phyloP scores from a whole-genome alignment of 495 filamentous ascomycete species.

The Talaromyces trachyspermus region DNA sequence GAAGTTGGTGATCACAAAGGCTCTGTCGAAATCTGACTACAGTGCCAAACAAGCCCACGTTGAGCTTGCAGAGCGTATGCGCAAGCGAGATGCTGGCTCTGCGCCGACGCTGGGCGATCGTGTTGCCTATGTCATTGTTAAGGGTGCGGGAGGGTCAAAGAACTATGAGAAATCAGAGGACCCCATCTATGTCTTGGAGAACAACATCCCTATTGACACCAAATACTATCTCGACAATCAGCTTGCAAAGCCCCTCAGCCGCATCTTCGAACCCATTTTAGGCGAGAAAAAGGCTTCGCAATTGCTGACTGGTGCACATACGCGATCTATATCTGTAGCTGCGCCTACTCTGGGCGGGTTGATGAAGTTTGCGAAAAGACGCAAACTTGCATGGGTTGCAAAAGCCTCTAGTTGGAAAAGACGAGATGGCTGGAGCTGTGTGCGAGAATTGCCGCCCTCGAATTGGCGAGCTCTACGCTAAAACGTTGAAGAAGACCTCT shows the following conservation, averaged over 20 bases:
- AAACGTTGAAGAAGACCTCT: conserved; percentile 74
- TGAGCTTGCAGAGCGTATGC: conserved; percentile 90
- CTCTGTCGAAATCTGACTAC: conserved; percentile 77
- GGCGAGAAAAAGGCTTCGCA: conserved; percentile 83
- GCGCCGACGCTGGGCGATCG: conserved; percentile 92
- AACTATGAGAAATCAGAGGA: conserved; percentile 96
- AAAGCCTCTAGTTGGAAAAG: conserved; percentile 79
- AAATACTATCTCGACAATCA: conserved; percentile 99
- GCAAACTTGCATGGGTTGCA: conserved; percentile 97
- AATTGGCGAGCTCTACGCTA: conserved; percentile 88
- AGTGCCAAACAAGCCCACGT: conserved; percentile 89
- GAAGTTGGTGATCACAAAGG: conserved; percentile 98
- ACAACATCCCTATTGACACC: conserved; percentile 97
- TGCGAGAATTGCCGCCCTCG: conserved; percentile 78
- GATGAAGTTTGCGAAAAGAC: conserved; percentile 99
- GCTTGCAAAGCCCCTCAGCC: conserved; percentile 82
- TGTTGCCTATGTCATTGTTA: conserved; percentile 97
- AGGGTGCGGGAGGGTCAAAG: conserved; percentile 76
- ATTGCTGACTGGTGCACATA: conserved; percentile 83
- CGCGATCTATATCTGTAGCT: conserved; percentile 80
- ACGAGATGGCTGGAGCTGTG: conserved; percentile 78
- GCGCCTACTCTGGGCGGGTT: conserved; percentile 84
- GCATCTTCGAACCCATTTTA: conserved; percentile 96
- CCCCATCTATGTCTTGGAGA: conserved; percentile 91
- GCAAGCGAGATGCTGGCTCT: conserved; percentile 89